Evolutionary conservation across 768 basidiomycete species (phyloP).

Genomic region (Suillus subluteus): DNA sequence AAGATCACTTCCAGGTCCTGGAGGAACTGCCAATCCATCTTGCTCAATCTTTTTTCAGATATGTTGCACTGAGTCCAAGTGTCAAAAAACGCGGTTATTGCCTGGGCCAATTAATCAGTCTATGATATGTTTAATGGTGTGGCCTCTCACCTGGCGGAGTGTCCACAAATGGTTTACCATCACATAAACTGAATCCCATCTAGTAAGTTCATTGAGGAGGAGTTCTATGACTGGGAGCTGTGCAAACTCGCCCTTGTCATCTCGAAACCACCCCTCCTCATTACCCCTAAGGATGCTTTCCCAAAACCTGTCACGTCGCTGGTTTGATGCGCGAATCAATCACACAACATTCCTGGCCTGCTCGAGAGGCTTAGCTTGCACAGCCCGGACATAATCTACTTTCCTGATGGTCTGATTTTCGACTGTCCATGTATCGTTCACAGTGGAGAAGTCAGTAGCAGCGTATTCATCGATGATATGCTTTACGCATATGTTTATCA

Average conservation of each 20-base stretch:
- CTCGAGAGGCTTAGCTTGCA: constrained; percentile 7
- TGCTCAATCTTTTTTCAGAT: too few species aligned
- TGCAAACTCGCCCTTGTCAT: background rate
- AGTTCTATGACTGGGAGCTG: too few species aligned
- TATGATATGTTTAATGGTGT: background rate
- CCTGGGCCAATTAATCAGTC: too few species aligned
- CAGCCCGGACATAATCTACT: background rate
- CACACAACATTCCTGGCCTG: background rate
- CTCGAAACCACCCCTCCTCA: constrained; percentile 5
- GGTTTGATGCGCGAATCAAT: constrained; percentile 1
- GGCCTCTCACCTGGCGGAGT: constrained; percentile 8
- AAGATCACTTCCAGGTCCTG: too few species aligned
- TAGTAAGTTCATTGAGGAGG: constrained; percentile 37
- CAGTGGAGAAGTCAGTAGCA: background rate
- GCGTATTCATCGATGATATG: constrained; percentile 10
- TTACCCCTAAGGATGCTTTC: constrained; percentile 11
- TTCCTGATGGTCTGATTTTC: background rate
- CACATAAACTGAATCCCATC: constrained; percentile 43
- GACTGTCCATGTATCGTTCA: constrained; percentile 7
- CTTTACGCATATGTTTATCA: constrained; percentile 18
- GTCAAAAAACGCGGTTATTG: too few species aligned
- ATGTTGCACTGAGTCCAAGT: too few species aligned
- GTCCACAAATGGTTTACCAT: constrained; percentile 31
- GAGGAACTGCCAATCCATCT: too few species aligned
- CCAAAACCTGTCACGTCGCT: background rate